Percentiles rank a stretch among this genome's conserved stretches.
These are phyloP conservation scores for Amanita exitialis DNA, from an alignment of 768 basidiomycete species.

Conservation along the genomic window DNA sequence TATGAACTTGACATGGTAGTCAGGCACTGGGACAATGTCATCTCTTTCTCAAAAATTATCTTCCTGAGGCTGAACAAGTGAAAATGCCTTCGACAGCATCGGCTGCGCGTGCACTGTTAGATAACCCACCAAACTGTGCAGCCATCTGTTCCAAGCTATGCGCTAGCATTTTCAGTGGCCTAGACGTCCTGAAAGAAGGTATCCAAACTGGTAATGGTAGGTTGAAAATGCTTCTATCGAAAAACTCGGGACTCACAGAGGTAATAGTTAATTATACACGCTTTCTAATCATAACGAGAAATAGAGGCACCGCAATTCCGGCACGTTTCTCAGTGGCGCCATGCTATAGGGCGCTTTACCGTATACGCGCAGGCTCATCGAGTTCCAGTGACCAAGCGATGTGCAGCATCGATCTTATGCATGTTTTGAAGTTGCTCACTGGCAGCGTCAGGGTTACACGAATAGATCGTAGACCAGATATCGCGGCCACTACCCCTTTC, in stretches of 20 bases:
- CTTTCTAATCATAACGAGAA: slow-evolving; percentile 48
- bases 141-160: slow-evolving; percentile 71
- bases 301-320: neutral
- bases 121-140: slow-evolving; percentile 39
- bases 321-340: neutral
- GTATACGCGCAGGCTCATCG: slow-evolving; percentile 13
- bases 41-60: slow-evolving; percentile 40
- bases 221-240: slow-evolving; percentile 4
- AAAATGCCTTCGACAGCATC: slow-evolving; percentile 65
- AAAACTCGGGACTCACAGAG: slow-evolving; percentile 4
- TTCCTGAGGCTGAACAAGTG: slow-evolving; percentile 43
- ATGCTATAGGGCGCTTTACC: slow-evolving; percentile 23
- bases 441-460: slow-evolving; percentile 28
- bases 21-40: slow-evolving; percentile 76
- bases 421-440: slow-evolving; percentile 25
- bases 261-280: slow-evolving; percentile 55
- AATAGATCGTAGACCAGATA: slow-evolving; percentile 57
- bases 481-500: slow-evolving; percentile 31
- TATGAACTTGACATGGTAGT: neutral
- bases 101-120: slow-evolving; percentile 44
- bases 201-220: slow-evolving; percentile 56
- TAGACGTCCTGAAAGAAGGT: slow-evolving; percentile 48
- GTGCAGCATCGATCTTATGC: slow-evolving; percentile 14
- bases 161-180: slow-evolving; percentile 44
- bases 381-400: slow-evolving; percentile 5